Evolutionary conservation across 306 rosid species (phyloP).

Genomic region (Hylodesmum podocarpum): DNA sequence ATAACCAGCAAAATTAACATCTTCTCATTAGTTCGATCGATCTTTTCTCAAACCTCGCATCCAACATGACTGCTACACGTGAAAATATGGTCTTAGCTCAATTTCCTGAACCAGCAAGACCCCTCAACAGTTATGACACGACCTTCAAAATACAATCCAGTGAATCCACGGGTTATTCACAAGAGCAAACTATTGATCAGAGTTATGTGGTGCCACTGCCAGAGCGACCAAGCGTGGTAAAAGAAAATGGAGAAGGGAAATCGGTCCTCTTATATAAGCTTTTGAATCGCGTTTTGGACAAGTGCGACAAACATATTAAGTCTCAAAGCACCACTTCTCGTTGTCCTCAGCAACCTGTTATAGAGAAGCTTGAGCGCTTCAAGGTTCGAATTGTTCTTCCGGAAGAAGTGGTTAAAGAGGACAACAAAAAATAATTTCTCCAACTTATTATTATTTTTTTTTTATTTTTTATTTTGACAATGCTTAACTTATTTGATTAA

Average conservation of each 20-base stretch:
- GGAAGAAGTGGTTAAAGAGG: conserved; percentile 12
- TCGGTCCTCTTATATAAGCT: not conserved
- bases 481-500: not conserved
- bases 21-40: not conserved
- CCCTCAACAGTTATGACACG: conserved; percentile 17
- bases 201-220: not conserved
- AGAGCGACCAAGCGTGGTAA: not conserved
- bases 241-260: conserved; percentile 1
- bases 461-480: no score
- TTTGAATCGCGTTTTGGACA: conserved; percentile 1
- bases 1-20: not conserved
- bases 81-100: not conserved
- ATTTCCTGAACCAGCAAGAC: conserved; percentile 30
- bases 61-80: not conserved
- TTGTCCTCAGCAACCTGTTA: not conserved
- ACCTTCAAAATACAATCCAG: not conserved
- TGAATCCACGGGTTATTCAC: not conserved
- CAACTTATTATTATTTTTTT: not conserved
- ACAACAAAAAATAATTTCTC: conserved; percentile 9
- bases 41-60: not conserved
- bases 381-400: conserved; percentile 29
- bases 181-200: not conserved
- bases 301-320: conserved; percentile 15
- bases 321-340: not conserved
- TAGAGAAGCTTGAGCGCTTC: conserved; percentile 27